phyloP scores from a whole-genome alignment of 495 filamentous ascomycete genomes.

The Neurospora sp. region DNA sequence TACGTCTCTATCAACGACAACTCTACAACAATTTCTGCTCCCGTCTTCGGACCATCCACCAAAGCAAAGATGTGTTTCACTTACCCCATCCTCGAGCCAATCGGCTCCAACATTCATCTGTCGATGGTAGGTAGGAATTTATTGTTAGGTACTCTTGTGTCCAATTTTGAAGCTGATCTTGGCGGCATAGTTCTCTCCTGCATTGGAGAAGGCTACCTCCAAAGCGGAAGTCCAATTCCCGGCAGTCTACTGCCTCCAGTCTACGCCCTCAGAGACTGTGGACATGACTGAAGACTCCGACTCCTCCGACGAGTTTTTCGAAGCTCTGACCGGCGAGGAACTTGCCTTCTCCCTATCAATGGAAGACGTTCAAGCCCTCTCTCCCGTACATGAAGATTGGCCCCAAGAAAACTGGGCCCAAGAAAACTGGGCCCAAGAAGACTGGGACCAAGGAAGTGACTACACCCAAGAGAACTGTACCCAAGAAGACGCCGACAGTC shows the following conservation, averaged over 20 bases:
- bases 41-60: background rate
- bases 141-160: too few species aligned
- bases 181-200: background rate
- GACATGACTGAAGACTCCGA: too few species aligned
- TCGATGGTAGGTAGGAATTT: background rate
- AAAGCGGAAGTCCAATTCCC: background rate
- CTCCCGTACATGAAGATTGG: background rate
- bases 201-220: background rate
- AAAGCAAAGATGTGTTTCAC: background rate
- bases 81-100: background rate
- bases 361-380: background rate
- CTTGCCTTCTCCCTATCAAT: too few species aligned
- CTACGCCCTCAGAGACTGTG: too few species aligned
- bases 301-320: background rate
- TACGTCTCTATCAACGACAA: background rate
- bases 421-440: too few species aligned
- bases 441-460: too few species aligned
- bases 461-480: too few species aligned
- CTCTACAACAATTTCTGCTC: background rate
- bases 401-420: accelerated
- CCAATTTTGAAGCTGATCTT: background rate
- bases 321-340: background rate
- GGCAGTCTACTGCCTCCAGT: background rate
- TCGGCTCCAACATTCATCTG: background rate
- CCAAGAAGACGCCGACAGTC: too few species aligned